Conservation (phyloP, 2,329 filamentous ascomycete species). For the Trichoderma afroharzianum region DNA sequence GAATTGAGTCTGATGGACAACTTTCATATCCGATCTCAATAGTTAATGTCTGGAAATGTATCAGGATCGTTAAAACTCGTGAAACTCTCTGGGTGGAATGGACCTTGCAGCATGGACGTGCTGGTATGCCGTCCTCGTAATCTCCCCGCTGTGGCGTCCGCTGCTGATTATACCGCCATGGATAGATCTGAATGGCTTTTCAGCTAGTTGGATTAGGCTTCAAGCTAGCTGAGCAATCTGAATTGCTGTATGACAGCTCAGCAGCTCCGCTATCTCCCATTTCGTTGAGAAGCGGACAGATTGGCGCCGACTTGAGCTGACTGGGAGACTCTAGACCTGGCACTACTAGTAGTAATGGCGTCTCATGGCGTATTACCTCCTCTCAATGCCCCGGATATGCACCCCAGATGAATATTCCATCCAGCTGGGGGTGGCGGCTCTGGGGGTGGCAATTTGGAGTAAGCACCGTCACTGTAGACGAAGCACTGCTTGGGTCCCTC, state of each 20-base stretch:
- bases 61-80: background rate
- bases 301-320: background rate
- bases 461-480: background rate
- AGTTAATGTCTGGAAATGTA: background rate
- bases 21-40: background rate
- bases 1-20: background rate
- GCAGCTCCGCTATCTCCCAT: background rate
- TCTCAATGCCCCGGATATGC: background rate
- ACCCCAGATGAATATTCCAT: background rate
- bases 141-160: background rate
- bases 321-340: background rate
- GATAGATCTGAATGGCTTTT: background rate
- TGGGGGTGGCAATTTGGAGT: background rate
- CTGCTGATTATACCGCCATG: background rate
- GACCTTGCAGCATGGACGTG: background rate
- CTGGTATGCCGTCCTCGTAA: background rate
- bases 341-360: background rate
- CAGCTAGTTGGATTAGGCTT: background rate
- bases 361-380: background rate
- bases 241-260: background rate
- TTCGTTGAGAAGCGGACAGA: background rate
- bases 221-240: background rate
- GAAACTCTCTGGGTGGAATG: background rate
- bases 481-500: background rate
- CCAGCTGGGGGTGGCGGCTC: background rate